Conservation (phyloP, 345 rosid species). For the Tarenaya hassleriana region DNA sequence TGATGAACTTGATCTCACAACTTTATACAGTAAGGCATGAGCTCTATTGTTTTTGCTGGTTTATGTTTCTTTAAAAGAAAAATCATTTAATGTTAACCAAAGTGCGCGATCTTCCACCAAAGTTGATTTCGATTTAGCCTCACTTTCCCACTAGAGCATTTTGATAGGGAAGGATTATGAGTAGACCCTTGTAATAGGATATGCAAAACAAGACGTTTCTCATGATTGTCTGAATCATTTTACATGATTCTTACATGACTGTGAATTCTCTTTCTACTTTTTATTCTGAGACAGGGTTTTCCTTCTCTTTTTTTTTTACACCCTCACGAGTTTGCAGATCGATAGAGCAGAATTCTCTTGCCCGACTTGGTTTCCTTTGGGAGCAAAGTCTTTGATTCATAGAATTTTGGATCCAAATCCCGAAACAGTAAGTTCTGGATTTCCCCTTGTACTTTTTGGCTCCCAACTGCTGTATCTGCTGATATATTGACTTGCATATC, state of each 20-base stretch:
- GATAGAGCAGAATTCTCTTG: slow-evolving; percentile 77
- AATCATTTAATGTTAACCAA: neutral
- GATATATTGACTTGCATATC: neutral
- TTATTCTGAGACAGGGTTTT: slow-evolving; percentile 7
- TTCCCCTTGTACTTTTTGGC: neutral
- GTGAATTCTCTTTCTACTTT: neutral
- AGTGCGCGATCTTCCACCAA: no score
- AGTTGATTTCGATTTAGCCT: no score
- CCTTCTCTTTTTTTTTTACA: neutral
- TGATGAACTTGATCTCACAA: slow-evolving; percentile 94
- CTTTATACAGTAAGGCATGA: slow-evolving; percentile 88
- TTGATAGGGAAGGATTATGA: no score
- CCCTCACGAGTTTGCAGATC: slow-evolving; percentile 43
- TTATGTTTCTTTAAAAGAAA: slow-evolving; percentile 9
- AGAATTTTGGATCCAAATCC: slow-evolving; percentile 89
- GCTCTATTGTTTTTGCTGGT: slow-evolving; percentile 17
- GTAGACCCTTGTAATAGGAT: neutral
- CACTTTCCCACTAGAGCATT: no score
- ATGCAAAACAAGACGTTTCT: neutral
- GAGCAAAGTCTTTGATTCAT: slow-evolving; percentile 70
- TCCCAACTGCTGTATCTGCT: neutral
- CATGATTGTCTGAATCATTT: neutral
- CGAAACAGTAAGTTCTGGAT: slow-evolving; percentile 55
- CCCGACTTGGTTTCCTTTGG: slow-evolving; percentile 87
- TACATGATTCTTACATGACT: slow-evolving; percentile 1